Percentiles rank a stretch among this genome's conserved stretches.
Conservation (phyloP, 768 basidiomycete genomes). For the Collybia sordida region DNA sequence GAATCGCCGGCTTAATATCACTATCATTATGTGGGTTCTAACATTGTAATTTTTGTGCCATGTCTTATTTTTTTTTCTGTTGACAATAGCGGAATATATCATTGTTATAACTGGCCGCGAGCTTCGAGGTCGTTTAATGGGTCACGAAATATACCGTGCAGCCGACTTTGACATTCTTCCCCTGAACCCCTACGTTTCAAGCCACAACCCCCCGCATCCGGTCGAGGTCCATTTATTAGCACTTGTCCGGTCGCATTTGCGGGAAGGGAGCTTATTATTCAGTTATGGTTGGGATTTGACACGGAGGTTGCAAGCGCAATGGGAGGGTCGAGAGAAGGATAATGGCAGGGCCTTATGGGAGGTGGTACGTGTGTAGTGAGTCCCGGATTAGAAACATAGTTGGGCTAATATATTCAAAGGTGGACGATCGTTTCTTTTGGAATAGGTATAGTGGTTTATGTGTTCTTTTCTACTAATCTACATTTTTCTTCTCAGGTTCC, state of each 20-base stretch:
- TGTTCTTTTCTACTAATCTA: too few relatives aligned
- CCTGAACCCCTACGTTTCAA: conserved; percentile 68
- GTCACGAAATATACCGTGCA: conserved; percentile 85
- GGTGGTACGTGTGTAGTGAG: conserved; percentile 47
- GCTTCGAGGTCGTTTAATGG: conserved; percentile 74
- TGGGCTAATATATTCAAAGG: conserved; percentile 38
- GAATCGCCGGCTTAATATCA: conserved; percentile 77
- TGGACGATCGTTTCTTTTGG: conserved; percentile 98
- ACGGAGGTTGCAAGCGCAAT: conserved; percentile 81
- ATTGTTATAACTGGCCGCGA: conserved; percentile 85
- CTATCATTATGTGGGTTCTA: conserved; percentile 57
- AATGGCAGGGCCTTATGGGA: conserved; percentile 69
- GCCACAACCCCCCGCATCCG: conserved; percentile 71
- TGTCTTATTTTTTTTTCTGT: background rate
- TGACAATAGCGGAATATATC: conserved; percentile 83
- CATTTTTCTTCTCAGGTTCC: conserved; percentile 24
- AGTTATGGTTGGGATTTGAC: conserved; percentile 92
- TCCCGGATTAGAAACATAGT: background rate
- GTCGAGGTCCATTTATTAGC: conserved; percentile 87
- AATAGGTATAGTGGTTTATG: conserved; percentile 60
- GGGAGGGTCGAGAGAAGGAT: conserved; percentile 52
- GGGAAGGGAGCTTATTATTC: conserved; percentile 81
- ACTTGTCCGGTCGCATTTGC: conserved; percentile 83
- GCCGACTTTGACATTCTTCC: conserved; percentile 92
- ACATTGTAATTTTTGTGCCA: conserved; percentile 1